phyloP scores from a whole-genome alignment of 2,329 filamentous ascomycete genomes.

The Paradendryphiella salina region DNA sequence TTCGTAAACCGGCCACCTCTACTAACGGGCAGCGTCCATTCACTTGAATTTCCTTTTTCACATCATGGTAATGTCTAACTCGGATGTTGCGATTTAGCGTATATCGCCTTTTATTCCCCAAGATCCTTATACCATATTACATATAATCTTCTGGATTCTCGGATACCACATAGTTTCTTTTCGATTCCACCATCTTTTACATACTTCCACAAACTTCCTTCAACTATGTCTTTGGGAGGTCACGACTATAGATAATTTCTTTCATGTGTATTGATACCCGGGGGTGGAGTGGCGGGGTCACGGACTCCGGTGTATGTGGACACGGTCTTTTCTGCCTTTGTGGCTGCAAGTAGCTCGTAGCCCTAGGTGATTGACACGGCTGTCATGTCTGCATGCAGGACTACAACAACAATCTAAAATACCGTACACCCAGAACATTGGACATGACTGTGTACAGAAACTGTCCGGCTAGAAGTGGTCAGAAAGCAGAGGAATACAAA shows the following conservation, averaged over 20 bases:
- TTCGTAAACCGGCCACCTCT: conserved; percentile 44
- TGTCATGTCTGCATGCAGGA: conserved; percentile 5
- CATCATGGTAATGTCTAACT: conserved; percentile 39
- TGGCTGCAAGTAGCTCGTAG: conserved; percentile 10
- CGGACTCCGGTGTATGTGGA: conserved; percentile 25
- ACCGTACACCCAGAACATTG: not conserved
- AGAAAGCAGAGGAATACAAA: conserved; percentile 6
- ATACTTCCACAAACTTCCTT: conserved; percentile 1
- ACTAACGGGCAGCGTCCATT: conserved; percentile 15
- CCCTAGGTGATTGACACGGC: conserved; percentile 5
- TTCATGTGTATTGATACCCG: conserved; percentile 41
- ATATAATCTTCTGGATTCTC: conserved; percentile 8
- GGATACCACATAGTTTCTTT: conserved; percentile 1
- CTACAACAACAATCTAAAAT: conserved; percentile 3
- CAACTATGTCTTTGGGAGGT: conserved; percentile 11
- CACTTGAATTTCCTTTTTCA: conserved; percentile 6
- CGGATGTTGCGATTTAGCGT: conserved; percentile 32
- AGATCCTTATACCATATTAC: conserved; percentile 6
- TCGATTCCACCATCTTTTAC: not conserved
- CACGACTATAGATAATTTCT: conserved; percentile 18
- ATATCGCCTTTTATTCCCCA: conserved; percentile 9
- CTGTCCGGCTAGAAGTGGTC: conserved; percentile 3
- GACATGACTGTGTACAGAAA: conserved; percentile 4
- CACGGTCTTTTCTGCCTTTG: conserved; percentile 5
- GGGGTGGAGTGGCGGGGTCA: conserved; percentile 24